Conservation (phyloP, 441 rosid genomes). For the Erodium texanum region DNA sequence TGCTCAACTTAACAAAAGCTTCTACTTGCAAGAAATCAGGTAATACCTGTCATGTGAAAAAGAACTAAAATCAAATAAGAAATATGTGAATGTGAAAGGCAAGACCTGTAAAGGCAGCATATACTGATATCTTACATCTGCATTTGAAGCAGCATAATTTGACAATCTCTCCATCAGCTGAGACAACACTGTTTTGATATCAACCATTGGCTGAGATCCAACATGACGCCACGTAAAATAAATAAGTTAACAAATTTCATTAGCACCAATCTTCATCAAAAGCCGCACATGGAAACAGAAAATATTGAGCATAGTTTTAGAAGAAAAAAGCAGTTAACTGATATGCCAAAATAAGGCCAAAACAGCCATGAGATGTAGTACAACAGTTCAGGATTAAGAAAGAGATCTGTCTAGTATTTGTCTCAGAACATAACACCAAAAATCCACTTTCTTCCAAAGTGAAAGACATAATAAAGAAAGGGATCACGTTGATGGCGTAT, state of each 20-base stretch:
- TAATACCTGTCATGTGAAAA: slow-evolving; percentile 35
- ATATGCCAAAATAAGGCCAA: neutral
- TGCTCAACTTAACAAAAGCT: slow-evolving; percentile 62
- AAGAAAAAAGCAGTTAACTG: neutral
- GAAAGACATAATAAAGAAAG: neutral
- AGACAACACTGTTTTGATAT: slow-evolving; percentile 50
- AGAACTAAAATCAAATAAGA: slow-evolving; percentile 15
- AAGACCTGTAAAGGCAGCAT: slow-evolving; percentile 13
- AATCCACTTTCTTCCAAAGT: neutral
- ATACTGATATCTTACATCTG: slow-evolving; percentile 40
- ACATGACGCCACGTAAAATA: slow-evolving; percentile 9
- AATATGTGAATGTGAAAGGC: slow-evolving; percentile 3
- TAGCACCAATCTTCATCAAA: neutral
- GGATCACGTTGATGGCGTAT: neutral
- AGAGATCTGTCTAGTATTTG: neutral
- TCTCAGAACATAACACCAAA: neutral
- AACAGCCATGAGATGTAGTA: neutral
- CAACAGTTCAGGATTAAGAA: neutral
- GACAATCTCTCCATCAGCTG: slow-evolving; percentile 65
- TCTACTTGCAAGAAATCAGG: slow-evolving; percentile 65
- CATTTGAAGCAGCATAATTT: slow-evolving; percentile 55
- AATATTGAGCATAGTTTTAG: neutral
- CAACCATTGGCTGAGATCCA: slow-evolving; percentile 50
- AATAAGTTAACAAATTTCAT: slow-evolving; percentile 5
- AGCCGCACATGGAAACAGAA: neutral